Conservation (phyloP, 768 basidiomycete species). For the Pleurotus cornucopiae region DNA sequence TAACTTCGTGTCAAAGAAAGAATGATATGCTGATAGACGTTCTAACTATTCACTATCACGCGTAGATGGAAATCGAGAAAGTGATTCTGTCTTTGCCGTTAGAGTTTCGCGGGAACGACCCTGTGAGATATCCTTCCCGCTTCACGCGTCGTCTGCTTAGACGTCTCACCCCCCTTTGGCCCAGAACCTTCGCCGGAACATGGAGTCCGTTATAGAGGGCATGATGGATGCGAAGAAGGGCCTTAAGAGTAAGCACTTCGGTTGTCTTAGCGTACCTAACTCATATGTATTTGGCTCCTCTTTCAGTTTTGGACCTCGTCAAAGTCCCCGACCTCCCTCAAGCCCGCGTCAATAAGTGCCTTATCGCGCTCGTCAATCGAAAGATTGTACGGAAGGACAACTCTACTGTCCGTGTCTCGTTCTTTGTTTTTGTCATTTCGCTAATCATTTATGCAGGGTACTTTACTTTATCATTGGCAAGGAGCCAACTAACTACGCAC, state of each 20-base stretch:
- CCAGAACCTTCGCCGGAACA: constrained; percentile 68
- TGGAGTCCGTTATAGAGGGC: constrained; percentile 77
- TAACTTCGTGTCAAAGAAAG: background rate
- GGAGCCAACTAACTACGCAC: constrained; percentile 23
- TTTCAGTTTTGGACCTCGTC: constrained; percentile 73
- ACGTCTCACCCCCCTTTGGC: background rate
- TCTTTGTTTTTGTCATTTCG: background rate
- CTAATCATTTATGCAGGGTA: constrained; percentile 38
- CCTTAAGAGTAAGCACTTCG: constrained; percentile 47
- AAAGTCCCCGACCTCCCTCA: constrained; percentile 81
- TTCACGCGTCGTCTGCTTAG: background rate
- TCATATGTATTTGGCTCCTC: background rate
- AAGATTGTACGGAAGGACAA: constrained; percentile 81
- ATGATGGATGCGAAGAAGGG: constrained; percentile 61
- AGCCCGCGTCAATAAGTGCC: constrained; percentile 88
- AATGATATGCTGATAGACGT: too few species aligned
- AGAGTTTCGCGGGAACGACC: constrained; percentile 87
- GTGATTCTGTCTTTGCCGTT: constrained; percentile 76
- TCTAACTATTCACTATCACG: too few species aligned
- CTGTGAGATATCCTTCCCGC: constrained; percentile 42
- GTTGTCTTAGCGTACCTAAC: background rate
- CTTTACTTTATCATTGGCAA: constrained; percentile 68
- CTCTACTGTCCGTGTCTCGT: constrained; percentile 39
- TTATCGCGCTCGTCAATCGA: constrained; percentile 85
- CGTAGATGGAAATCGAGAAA: constrained; percentile 59